Evolutionary conservation across 352 stramenopile genomes (phyloP).

Genomic region (Aphanomyces euteiches): DNA sequence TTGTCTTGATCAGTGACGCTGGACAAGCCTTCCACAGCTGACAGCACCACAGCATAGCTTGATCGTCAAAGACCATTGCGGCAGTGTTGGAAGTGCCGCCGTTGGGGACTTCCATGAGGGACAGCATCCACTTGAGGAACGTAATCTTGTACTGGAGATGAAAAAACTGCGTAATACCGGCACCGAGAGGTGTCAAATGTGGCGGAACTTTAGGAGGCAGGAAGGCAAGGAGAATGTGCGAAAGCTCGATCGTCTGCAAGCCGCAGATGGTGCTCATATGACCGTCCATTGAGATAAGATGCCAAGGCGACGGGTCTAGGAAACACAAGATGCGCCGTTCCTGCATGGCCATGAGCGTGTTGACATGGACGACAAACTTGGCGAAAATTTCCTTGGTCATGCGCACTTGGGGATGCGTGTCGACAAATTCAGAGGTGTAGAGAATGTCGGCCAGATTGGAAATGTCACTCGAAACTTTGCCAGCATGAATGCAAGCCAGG

Average conservation of each 20-base stretch:
- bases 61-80: neutral
- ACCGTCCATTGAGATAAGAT: conserved; percentile 21
- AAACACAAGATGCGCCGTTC: conserved; percentile 25
- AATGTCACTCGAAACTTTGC: neutral
- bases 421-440: conserved; percentile 25
- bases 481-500: conserved; percentile 11
- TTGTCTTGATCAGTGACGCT: conserved; percentile 15
- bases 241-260: conserved; percentile 23
- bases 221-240: conserved; percentile 15
- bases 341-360: conserved; percentile 12
- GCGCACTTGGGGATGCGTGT: neutral
- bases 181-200: conserved; percentile 10
- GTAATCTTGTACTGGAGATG: conserved; percentile 29
- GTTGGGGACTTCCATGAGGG: conserved; percentile 5
- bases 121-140: conserved; percentile 22
- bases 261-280: conserved; percentile 5
- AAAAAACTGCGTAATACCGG: conserved; percentile 6
- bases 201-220: conserved; percentile 14
- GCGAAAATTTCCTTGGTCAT: conserved; percentile 27
- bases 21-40: conserved; percentile 29
- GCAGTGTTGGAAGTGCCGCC: neutral
- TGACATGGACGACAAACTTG: conserved; percentile 29
- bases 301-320: conserved; percentile 23
- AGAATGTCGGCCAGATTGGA: conserved; percentile 19
- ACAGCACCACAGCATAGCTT: conserved; percentile 13